Evolutionary conservation across 306 rosid species (phyloP).

Genomic region (Fragaria nilgerrensis): DNA sequence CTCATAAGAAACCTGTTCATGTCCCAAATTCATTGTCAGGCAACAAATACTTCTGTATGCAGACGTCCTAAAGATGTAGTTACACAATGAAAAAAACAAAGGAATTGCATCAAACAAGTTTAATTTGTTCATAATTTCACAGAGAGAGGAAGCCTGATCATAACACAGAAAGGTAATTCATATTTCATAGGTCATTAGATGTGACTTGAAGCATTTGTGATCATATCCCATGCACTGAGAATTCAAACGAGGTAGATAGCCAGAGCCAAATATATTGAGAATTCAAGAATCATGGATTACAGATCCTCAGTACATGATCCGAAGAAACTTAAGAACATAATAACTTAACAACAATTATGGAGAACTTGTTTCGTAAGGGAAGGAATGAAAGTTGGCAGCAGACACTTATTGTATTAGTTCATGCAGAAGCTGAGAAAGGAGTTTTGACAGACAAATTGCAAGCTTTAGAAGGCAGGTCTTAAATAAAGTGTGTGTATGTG

Average conservation of each 20-base stretch:
- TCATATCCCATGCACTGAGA: neutral
- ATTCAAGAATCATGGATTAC: neutral
- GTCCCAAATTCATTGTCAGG: conserved; percentile 22
- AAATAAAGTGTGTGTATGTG: neutral
- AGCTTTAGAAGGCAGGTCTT: conserved; percentile 10
- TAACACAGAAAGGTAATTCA: neutral
- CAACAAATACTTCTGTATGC: neutral
- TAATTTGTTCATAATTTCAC: neutral
- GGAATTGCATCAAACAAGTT: neutral
- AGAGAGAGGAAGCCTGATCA: conserved; percentile 4
- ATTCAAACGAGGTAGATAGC: neutral
- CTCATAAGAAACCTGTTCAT: conserved; percentile 82
- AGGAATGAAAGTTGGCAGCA: neutral
- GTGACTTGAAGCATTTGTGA: neutral
- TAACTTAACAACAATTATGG: neutral
- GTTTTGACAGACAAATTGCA: neutral
- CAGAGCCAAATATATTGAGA: neutral
- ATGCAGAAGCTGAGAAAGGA: neutral
- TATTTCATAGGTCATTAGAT: neutral
- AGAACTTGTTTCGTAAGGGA: neutral
- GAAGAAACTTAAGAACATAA: neutral
- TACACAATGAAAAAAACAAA: neutral
- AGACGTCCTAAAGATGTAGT: neutral
- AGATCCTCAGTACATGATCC: neutral
- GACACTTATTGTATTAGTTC: neutral